These are phyloP conservation scores for Quercus phellos DNA, from an alignment of 331 rosid species.

Conservation along the genomic window DNA sequence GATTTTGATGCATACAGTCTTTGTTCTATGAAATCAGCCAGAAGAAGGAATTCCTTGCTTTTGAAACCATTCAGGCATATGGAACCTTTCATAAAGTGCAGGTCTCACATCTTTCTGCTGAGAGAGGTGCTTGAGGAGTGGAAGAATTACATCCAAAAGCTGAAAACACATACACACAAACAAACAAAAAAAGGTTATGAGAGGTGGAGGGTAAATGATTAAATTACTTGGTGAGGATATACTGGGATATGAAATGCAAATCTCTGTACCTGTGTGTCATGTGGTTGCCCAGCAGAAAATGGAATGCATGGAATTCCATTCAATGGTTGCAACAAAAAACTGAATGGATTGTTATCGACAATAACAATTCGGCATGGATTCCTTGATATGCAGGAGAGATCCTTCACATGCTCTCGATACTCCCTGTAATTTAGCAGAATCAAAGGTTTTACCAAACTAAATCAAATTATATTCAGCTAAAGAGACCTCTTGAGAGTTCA, in stretches of 20 bases:
- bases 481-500: background rate
- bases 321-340: constrained; percentile 82
- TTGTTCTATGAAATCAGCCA: constrained; percentile 16
- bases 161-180: constrained; percentile 15
- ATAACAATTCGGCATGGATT: constrained; percentile 69
- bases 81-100: constrained; percentile 62
- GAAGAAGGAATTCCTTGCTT: constrained; percentile 74
- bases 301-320: constrained; percentile 94
- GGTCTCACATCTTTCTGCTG: constrained; percentile 70
- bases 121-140: constrained; percentile 77
- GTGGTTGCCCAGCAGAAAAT: constrained; percentile 76
- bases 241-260: background rate
- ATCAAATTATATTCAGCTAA: background rate
- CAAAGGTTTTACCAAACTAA: background rate
- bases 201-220: background rate
- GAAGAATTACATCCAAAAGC: constrained; percentile 91
- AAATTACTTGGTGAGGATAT: background rate
- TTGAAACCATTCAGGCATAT: constrained; percentile 96
- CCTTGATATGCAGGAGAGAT: constrained; percentile 61
- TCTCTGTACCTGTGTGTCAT: constrained; percentile 66
- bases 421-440: constrained; percentile 44
- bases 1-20: background rate
- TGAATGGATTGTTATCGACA: constrained; percentile 90
- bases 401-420: constrained; percentile 81
- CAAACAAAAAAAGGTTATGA: background rate